Conservation (phyloP, 345 rosid species). For the Corchorus capsularis region DNA sequence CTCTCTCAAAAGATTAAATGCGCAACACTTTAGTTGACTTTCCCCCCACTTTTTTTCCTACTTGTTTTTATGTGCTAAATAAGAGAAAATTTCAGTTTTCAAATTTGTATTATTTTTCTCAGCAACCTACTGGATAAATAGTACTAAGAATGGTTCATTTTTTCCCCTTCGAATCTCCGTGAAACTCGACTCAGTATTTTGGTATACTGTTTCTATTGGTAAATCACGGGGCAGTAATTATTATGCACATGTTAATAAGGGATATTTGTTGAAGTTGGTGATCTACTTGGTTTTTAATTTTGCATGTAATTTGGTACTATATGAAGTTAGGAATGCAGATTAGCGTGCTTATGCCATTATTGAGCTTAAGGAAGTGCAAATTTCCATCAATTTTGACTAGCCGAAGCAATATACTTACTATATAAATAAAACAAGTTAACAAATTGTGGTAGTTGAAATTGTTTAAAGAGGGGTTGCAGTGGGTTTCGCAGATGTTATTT, state of each 20-base stretch:
- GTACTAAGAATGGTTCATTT: background rate
- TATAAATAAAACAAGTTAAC: background rate
- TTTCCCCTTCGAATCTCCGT: background rate
- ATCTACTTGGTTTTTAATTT: background rate
- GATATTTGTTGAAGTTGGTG: background rate
- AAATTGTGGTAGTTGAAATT: background rate
- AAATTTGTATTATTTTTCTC: background rate
- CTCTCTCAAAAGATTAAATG: background rate
- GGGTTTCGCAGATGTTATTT: background rate
- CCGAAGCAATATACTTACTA: background rate
- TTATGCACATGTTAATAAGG: background rate
- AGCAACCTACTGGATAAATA: background rate
- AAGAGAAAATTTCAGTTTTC: background rate
- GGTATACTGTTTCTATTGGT: background rate
- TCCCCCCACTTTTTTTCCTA: background rate
- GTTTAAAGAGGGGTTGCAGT: background rate
- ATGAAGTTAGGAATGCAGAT: background rate
- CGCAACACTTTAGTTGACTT: background rate
- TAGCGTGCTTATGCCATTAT: background rate
- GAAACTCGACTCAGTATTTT: constrained; percentile 1
- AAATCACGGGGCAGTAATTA: background rate
- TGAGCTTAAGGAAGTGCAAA: constrained; percentile 6
- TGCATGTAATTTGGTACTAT: background rate
- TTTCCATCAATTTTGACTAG: background rate
- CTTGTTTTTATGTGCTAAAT: background rate